A percentile compares a stretch with the other conserved stretches of the same genome.
Evolutionary conservation across 2,329 filamentous ascomycete species (phyloP).

Genomic region (Triangularia verruculosa): DNA sequence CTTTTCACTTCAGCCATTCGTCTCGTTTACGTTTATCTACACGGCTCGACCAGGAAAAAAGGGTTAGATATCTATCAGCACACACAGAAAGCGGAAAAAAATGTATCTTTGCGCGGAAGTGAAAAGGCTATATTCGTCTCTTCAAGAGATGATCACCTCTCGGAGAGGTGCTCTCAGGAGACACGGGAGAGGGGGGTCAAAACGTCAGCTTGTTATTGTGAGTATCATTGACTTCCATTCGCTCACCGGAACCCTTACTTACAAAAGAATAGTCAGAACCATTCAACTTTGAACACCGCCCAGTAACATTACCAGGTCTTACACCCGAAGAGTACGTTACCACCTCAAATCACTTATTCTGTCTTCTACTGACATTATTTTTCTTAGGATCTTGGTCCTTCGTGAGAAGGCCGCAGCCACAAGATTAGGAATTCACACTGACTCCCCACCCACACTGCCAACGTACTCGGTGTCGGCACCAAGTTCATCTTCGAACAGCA

Average conservation of each 20-base stretch:
- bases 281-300: constrained; percentile 56
- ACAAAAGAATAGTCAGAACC: constrained; percentile 48
- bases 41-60: background rate
- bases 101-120: constrained; percentile 41
- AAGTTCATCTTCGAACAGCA: constrained; percentile 3
- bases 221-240: constrained; percentile 21
- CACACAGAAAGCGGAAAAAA: constrained; percentile 12
- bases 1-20: constrained; percentile 1
- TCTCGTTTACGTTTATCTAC: background rate
- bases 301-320: constrained; percentile 52
- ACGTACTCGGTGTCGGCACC: background rate
- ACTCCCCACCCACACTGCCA: background rate
- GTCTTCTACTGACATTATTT: background rate
- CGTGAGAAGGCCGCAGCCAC: constrained; percentile 52
- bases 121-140: constrained; percentile 43
- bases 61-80: background rate
- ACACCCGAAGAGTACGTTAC: constrained; percentile 56
- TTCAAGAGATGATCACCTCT: constrained; percentile 42
- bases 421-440: constrained; percentile 43
- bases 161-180: constrained; percentile 33
- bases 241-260: background rate
- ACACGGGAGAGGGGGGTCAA: constrained; percentile 34
- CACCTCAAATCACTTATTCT: constrained; percentile 5
- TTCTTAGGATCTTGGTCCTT: constrained; percentile 44
- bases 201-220: constrained; percentile 47